Evolutionary conservation across 305 asterid species (phyloP).

Genomic region (Rubia peregrina): DNA sequence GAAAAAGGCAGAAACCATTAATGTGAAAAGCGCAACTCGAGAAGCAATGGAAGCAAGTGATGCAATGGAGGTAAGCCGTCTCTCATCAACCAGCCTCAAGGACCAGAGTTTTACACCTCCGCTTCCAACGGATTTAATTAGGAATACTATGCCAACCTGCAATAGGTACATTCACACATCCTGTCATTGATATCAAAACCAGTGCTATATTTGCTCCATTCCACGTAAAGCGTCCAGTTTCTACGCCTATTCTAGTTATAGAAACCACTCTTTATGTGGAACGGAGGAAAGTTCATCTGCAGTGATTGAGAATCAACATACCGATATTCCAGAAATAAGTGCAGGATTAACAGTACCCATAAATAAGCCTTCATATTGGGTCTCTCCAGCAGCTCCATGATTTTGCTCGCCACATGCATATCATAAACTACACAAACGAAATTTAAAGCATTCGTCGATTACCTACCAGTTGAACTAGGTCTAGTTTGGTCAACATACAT

Average conservation of each 20-base stretch:
- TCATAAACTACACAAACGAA: no score
- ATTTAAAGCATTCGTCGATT: no score
- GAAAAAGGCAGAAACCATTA: neutral
- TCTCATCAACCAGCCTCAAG: neutral
- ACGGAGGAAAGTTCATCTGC: neutral
- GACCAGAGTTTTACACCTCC: constrained; percentile 2
- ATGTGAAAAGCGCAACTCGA: neutral
- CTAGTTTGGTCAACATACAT: neutral
- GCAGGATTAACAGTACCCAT: neutral
- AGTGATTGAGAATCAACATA: neutral
- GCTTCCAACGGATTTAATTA: neutral
- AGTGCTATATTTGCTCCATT: no score
- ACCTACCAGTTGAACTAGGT: no score
- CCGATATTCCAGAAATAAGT: constrained; percentile 1
- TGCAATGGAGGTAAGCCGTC: neutral
- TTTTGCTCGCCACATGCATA: no score
- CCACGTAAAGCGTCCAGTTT: no score
- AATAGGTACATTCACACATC: no score
- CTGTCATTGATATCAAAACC: neutral
- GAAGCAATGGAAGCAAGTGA: neutral
- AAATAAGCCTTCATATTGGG: neutral
- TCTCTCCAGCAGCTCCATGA: neutral
- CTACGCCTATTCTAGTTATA: no score
- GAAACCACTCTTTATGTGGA: neutral
- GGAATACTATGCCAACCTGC: neutral